Conservation (phyloP, 2,329 filamentous ascomycete genomes). For the Aspergillus texensis region DNA sequence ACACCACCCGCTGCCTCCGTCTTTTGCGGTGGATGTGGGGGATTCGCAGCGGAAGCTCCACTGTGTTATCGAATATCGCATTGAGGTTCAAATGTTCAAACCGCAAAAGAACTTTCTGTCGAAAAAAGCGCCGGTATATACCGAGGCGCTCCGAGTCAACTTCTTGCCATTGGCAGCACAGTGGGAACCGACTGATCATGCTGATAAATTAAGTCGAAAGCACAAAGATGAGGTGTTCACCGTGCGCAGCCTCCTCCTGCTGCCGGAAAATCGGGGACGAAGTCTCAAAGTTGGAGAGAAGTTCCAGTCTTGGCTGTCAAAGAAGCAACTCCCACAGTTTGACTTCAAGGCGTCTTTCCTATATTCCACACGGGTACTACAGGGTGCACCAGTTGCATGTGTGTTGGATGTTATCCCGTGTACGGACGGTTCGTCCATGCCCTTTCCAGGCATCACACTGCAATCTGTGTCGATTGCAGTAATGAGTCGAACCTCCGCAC, state of each 20-base stretch:
- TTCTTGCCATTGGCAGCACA: slow-evolving; percentile 6
- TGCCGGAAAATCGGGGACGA: slow-evolving; percentile 18
- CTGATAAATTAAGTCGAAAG: not conserved
- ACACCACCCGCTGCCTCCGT: slow-evolving; percentile 16
- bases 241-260: slow-evolving; percentile 12
- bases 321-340: slow-evolving; percentile 17
- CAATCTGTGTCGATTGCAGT: slow-evolving; percentile 10
- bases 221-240: slow-evolving; percentile 12
- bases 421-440: slow-evolving; percentile 8
- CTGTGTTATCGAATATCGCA: slow-evolving; percentile 14
- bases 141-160: slow-evolving; percentile 6
- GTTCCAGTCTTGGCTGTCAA: slow-evolving; percentile 16
- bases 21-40: slow-evolving; percentile 7
- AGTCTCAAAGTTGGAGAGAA: slow-evolving; percentile 12
- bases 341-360: slow-evolving; percentile 14
- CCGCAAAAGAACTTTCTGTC: slow-evolving; percentile 9
- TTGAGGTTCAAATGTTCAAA: slow-evolving; percentile 14
- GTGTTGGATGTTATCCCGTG: slow-evolving; percentile 8
- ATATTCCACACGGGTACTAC: slow-evolving; percentile 13
- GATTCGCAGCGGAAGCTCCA: slow-evolving; percentile 11
- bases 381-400: slow-evolving; percentile 12
- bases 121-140: slow-evolving; percentile 5
- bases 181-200: not conserved
- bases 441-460: slow-evolving; percentile 6
- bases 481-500: slow-evolving; percentile 13